Evolutionary conservation across 2,329 filamentous ascomycete genomes (phyloP), one percentile per base, ranked within the genome.

Genomic region (Botryotinia globosa): DNA sequence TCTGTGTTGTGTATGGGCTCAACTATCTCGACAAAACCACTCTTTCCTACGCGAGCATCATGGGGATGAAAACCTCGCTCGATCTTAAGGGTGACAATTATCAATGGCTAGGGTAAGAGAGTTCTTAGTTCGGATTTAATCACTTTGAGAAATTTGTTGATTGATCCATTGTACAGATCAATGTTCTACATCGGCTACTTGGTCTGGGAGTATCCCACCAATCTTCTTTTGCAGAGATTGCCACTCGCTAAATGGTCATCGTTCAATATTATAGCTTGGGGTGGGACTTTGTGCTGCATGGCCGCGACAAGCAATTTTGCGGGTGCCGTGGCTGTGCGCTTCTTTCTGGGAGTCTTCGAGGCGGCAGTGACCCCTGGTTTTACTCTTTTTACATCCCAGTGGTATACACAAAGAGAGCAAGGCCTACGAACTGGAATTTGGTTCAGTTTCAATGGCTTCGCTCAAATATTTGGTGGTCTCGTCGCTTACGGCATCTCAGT

Each of bases 361-460:
- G 84, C 89, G 0, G 88, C 90, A 0, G 89, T 92, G 2, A 91
- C 89, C 0, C 91, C 91, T 0, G 90, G 90, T 0, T 92, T 92
- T 76, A 87, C 89, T 0, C 83, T 93, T 1, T 85, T 93, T 76
- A 92, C 90, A 1, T 87, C 85, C 5, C 89, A 92, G 81, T 93
- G 90, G 90, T 93, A 92, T 77, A 92, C 91, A 1, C 89, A 89
- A 79, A 84, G 85, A 71, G 91, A 93, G 79, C 90, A 92, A 81
- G 89, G 88, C 2, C 82, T 84, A 0, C 83, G 91, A 14, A 87
- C 87, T 1, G 87, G 86, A 6, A 87, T 92, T 72, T 93, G 91
- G 91, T 92, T 92, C 81, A 86, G 83, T 67, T 91, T 90, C 82
- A 91, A 90, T 74, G 89, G 89, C 3, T 86, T 86, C 69, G 89